phyloP scores from a whole-genome alignment of 148 eudicot genomes.

The Spergularia marina region DNA sequence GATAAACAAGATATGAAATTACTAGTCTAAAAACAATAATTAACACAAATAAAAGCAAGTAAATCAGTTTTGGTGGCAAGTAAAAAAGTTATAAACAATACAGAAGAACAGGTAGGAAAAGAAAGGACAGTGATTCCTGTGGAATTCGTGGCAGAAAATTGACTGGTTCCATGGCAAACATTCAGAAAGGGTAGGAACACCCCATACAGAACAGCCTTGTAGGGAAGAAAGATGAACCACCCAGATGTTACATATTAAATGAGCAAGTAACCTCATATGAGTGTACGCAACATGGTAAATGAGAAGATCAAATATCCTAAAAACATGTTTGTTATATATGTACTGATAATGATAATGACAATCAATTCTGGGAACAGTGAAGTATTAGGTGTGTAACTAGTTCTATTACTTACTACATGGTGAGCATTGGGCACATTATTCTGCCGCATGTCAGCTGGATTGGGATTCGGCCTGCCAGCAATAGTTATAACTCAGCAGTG shows the following conservation, averaged over 20 bases:
- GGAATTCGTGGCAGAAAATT: too few species aligned
- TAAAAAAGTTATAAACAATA: neutral
- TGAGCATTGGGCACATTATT: conserved; percentile 26
- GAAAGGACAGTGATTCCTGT: too few species aligned
- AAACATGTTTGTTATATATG: neutral
- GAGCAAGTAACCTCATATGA: neutral
- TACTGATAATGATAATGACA: neutral
- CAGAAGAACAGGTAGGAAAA: too few species aligned
- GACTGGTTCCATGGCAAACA: too few species aligned
- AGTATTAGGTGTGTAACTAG: neutral
- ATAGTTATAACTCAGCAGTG: conserved; percentile 4
- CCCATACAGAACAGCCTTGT: too few species aligned
- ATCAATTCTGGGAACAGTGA: conserved; percentile 4
- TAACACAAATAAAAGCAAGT: neutral
- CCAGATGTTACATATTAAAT: neutral
- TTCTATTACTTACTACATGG: conserved; percentile 32
- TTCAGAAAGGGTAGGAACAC: too few species aligned
- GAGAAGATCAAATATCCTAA: neutral
- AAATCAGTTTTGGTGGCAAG: neutral
- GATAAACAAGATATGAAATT: neutral
- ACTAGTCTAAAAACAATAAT: neutral
- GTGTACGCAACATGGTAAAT: neutral
- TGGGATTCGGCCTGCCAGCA: conserved; percentile 41
- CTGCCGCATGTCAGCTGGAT: conserved; percentile 32
- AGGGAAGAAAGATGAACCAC: neutral